These are phyloP conservation scores for Boletellus ananiceps DNA, from an alignment of 768 basidiomycete genomes.

Conservation along the genomic window DNA sequence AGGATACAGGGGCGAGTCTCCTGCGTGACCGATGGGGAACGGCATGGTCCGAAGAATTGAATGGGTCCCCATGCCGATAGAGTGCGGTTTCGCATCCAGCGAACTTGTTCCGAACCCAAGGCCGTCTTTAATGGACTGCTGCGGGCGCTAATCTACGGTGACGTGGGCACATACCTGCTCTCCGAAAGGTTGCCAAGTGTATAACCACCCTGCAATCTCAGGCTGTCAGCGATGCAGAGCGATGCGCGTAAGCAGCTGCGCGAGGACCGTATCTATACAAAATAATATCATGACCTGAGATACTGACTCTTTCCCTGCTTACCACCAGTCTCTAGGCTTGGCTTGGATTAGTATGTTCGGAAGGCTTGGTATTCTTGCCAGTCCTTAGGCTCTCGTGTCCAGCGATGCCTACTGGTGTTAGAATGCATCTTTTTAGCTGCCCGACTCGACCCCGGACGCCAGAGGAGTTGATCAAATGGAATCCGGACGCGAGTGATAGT, in stretches of 20 bases:
- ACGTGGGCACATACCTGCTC: not conserved
- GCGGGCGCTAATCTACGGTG: not conserved
- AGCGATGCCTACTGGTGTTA: too few relatives aligned
- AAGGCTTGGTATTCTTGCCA: too few relatives aligned
- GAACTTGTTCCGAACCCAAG: not conserved
- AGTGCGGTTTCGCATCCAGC: not conserved
- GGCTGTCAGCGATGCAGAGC: conserved; percentile 12
- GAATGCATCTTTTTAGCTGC: too few relatives aligned
- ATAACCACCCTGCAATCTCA: conserved; percentile 4
- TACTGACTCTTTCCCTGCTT: not conserved
- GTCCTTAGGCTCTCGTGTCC: too few relatives aligned
- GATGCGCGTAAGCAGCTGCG: not conserved
- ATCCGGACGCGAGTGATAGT: too few relatives aligned
- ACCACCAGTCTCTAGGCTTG: too few relatives aligned
- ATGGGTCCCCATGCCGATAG: not conserved
- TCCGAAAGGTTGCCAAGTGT: not conserved
- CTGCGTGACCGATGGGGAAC: not conserved
- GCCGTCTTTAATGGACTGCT: not conserved
- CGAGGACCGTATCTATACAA: not conserved
- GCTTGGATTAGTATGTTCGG: too few relatives aligned
- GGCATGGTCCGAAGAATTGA: not conserved
- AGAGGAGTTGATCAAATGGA: too few relatives aligned
- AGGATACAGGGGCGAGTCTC: not conserved
- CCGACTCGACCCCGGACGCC: too few relatives aligned
- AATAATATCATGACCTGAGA: not conserved